Evolutionary conservation across 1,284 basidiomycete genomes (phyloP).

Genomic region (Trichosporon sp.): DNA sequence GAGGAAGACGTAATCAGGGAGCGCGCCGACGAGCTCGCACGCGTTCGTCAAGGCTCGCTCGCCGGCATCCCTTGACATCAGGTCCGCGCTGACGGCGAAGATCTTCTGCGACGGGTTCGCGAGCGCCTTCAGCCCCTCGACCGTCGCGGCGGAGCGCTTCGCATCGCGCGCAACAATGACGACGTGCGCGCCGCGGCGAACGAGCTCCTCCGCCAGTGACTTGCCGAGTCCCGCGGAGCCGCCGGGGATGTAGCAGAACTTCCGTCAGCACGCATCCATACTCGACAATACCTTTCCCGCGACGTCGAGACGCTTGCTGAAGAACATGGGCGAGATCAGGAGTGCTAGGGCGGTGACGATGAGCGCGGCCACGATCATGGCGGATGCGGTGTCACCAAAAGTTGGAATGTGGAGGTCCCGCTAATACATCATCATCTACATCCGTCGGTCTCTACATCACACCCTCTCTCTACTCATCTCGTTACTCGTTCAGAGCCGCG

Average conservation of each 20-base stretch:
- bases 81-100: slow-evolving; percentile 66
- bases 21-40: slow-evolving; percentile 61
- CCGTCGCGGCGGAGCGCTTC: slow-evolving; percentile 64
- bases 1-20: slow-evolving; percentile 74
- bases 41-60: slow-evolving; percentile 66
- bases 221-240: slow-evolving; percentile 79
- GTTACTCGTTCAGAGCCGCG: slow-evolving; percentile 29
- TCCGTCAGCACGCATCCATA: not conserved
- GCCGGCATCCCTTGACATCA: slow-evolving; percentile 62
- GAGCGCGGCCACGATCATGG: slow-evolving; percentile 8
- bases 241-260: slow-evolving; percentile 79
- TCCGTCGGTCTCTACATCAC: not conserved
- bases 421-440: not conserved
- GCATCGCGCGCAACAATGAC: slow-evolving; percentile 75
- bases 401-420: not conserved
- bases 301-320: slow-evolving; percentile 33
- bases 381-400: not conserved
- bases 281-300: slow-evolving; percentile 50
- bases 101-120: slow-evolving; percentile 64
- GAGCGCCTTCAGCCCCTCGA: slow-evolving; percentile 63
- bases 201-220: slow-evolving; percentile 68
- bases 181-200: slow-evolving; percentile 73
- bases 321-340: slow-evolving; percentile 24
- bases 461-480: slow-evolving; percentile 2
- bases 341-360: slow-evolving; percentile 22